These are phyloP conservation scores for Alloteropsis semialata DNA, from an alignment of 176 grass and related monocot genomes.

Conservation along the genomic window DNA sequence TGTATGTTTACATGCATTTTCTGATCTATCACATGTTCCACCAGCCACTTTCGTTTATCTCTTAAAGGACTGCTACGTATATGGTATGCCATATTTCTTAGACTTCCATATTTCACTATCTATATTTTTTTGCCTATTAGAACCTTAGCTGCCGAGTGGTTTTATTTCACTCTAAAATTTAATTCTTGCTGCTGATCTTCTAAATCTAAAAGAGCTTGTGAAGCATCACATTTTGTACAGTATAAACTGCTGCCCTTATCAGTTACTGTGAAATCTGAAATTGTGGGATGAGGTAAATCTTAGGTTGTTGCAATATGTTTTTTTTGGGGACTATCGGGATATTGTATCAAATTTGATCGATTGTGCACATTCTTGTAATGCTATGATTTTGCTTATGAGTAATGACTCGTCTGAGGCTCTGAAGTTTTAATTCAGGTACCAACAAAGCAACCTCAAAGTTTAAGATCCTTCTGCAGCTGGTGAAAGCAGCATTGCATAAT, in stretches of 20 bases:
- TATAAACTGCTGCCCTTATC: neutral
- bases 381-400: neutral
- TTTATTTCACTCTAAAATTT: neutral
- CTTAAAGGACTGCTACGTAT: constrained; percentile 78
- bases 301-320: neutral
- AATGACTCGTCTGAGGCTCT: neutral
- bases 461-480: constrained; percentile 67
- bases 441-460: constrained; percentile 86
- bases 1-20: constrained; percentile 79
- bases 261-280: constrained; percentile 8
- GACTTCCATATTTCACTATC: neutral
- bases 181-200: neutral
- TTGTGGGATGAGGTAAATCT: neutral
- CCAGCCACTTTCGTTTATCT: constrained; percentile 77
- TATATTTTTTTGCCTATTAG: neutral
- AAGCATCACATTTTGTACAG: neutral
- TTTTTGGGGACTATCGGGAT: neutral
- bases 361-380: neutral
- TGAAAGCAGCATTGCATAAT: constrained; percentile 67
- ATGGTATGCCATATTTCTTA: constrained; percentile 50
- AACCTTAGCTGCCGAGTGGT: neutral
- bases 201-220: constrained; percentile 19
- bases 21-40: constrained; percentile 72
- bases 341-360: neutral
- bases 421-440: constrained; percentile 55